These are phyloP conservation scores for Nakazawaea laoshanensis DNA, from an alignment of 805 yeast species.

Conservation along the genomic window DNA sequence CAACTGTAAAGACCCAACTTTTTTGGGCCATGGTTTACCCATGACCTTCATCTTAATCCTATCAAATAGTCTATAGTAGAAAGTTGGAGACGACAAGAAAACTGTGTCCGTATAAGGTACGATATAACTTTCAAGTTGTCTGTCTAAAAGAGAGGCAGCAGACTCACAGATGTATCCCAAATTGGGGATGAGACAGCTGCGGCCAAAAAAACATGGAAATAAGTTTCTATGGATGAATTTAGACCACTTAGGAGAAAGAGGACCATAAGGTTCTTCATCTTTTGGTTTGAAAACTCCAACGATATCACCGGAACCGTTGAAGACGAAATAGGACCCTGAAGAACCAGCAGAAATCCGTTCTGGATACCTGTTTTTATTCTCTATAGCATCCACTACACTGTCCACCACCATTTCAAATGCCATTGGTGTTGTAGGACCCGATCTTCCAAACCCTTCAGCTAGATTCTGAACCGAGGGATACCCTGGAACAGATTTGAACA, in stretches of 20 bases:
- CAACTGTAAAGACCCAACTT: constrained; percentile 61
- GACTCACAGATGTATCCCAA: constrained; percentile 66
- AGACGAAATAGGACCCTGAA: constrained; percentile 62
- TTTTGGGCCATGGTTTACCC: constrained; percentile 26
- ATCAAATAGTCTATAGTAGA: constrained; percentile 47
- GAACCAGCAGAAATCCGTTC: constrained; percentile 54
- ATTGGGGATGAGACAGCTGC: constrained; percentile 66
- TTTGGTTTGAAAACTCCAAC: constrained; percentile 69
- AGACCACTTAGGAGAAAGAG: constrained; percentile 70
- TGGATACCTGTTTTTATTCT: constrained; percentile 32
- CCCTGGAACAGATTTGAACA: constrained; percentile 34
- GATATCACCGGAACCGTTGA: constrained; percentile 23
- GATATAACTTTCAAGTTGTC: constrained; percentile 46
- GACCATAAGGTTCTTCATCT: constrained; percentile 78
- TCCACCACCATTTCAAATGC: constrained; percentile 32
- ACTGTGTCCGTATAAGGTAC: constrained; percentile 64
- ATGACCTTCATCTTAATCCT: constrained; percentile 16
- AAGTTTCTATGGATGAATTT: constrained; percentile 71
- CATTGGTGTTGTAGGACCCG: constrained; percentile 18
- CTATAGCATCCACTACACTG: constrained; percentile 38
- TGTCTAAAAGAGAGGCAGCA: constrained; percentile 61
- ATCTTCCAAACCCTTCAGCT: constrained; percentile 19
- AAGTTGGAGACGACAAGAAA: constrained; percentile 34
- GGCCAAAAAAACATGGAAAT: constrained; percentile 71
- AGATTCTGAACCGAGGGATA: constrained; percentile 17